These are phyloP conservation scores for Rhizopus microsporus DNA, from an alignment of 371 early-diverging fungal genomes.

Conservation along the genomic window DNA sequence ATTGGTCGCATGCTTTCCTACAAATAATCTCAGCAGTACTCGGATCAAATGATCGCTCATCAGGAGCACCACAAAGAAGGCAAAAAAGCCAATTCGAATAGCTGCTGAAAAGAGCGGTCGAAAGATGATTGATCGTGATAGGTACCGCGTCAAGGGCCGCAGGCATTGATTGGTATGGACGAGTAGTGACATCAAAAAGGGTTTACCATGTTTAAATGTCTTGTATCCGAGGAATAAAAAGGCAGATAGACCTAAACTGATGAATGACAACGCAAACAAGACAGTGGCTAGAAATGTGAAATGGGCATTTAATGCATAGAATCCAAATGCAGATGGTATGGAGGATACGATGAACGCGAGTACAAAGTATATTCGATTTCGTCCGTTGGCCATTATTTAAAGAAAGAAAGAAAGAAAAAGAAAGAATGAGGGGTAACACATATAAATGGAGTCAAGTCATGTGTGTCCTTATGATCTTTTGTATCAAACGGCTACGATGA, in stretches of 20 bases:
- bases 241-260: constrained; percentile 29
- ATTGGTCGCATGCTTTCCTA: constrained; percentile 34
- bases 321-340: constrained; percentile 25
- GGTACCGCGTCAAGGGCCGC: constrained; percentile 24
- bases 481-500: neutral
- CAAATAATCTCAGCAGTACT: constrained; percentile 18
- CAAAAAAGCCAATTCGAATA: constrained; percentile 30
- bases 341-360: constrained; percentile 29
- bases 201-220: constrained; percentile 37
- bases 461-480: neutral
- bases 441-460: no score
- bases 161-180: constrained; percentile 23
- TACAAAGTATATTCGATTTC: constrained; percentile 33
- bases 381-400: constrained; percentile 21
- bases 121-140: constrained; percentile 23
- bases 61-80: constrained; percentile 29
- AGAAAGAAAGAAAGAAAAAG: neutral
- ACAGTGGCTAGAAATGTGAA: constrained; percentile 13
- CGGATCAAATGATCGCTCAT: constrained; percentile 36
- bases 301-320: constrained; percentile 26
- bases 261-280: constrained; percentile 25
- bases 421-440: neutral
- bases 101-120: constrained; percentile 27
- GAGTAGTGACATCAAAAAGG: constrained; percentile 28
- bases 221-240: constrained; percentile 37